phyloP scores from a whole-genome alignment of 176 grass and related monocot species.

The Microstegium vimineum region DNA sequence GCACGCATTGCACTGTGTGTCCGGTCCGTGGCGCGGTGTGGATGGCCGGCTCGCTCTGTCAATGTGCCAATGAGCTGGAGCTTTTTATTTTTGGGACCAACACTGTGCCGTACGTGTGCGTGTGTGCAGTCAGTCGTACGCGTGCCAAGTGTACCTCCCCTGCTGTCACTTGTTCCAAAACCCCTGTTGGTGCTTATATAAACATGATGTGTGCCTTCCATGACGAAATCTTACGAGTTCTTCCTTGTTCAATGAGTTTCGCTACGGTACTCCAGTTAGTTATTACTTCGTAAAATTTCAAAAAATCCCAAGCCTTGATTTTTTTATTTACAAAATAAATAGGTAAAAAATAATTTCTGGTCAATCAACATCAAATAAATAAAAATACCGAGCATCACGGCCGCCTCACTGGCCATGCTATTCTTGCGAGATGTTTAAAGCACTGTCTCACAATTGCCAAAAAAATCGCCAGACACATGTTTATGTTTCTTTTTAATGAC shows the following conservation, averaged over 20 bases:
- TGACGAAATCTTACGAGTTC: not conserved
- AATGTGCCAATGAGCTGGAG: constrained; percentile 17
- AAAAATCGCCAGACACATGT: too few species aligned
- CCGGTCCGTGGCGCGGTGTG: not conserved
- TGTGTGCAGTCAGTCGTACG: not conserved
- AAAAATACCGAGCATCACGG: too few species aligned
- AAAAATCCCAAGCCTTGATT: too few species aligned
- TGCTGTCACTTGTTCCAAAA: constrained; percentile 11
- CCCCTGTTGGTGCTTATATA: not conserved
- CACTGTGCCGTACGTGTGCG: not conserved
- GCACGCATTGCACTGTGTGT: not conserved
- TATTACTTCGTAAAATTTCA: too few species aligned
- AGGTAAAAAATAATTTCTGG: too few species aligned
- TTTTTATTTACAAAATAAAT: too few species aligned
- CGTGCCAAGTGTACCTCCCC: constrained; percentile 28
- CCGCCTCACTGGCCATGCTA: too few species aligned
- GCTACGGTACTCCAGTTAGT: too few species aligned
- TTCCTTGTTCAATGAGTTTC: not conserved
- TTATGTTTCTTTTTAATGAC: too few species aligned
- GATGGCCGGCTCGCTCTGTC: constrained; percentile 6
- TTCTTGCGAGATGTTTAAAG: too few species aligned
- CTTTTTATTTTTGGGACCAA: constrained; percentile 32
- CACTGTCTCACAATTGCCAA: too few species aligned
- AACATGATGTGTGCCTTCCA: not conserved
- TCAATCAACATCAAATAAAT: too few species aligned